Evolutionary conservation across 139 green algal species (phyloP).

Genomic region (Pedinophyceae sp.): DNA sequence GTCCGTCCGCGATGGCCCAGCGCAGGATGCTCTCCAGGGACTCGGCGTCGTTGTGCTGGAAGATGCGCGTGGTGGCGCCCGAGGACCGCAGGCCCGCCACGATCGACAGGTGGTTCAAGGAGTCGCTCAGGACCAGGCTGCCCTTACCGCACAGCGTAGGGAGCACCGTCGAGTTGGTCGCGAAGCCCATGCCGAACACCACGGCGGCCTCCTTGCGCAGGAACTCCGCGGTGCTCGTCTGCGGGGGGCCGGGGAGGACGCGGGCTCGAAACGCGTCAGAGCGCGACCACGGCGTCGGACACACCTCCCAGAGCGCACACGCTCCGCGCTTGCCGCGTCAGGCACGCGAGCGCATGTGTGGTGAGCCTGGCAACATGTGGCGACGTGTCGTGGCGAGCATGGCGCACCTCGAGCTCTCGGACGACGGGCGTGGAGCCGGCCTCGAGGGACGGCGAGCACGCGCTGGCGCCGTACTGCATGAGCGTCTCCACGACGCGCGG

Average conservation of each 20-base stretch:
- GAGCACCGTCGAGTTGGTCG: conserved; percentile 85
- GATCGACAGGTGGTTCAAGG: conserved; percentile 93
- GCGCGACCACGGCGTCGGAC: too few relatives aligned
- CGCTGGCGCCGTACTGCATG: conserved; percentile 31
- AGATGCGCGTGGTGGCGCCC: conserved; percentile 53
- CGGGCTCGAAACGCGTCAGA: too few relatives aligned
- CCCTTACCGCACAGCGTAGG: conserved; percentile 67
- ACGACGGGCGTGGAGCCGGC: background rate
- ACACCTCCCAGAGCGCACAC: too few relatives aligned
- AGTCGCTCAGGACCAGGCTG: conserved; percentile 80
- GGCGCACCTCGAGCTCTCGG: too few relatives aligned
- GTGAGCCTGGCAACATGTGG: too few relatives aligned
- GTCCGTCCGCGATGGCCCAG: conserved; percentile 66
- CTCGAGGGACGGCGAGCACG: conserved; percentile 18
- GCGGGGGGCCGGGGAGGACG: too few relatives aligned
- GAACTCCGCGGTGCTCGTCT: conserved; percentile 42
- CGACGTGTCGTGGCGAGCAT: too few relatives aligned
- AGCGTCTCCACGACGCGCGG: conserved; percentile 53
- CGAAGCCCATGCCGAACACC: conserved; percentile 96
- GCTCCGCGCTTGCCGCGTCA: too few relatives aligned
- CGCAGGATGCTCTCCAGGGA: conserved; percentile 80
- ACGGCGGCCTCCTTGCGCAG: conserved; percentile 74
- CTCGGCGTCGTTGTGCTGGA: conserved; percentile 69
- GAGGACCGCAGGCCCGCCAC: conserved; percentile 61
- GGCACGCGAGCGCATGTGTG: too few relatives aligned